These are phyloP conservation scores for Corymbia citriodora DNA, from an alignment of 441 rosid genomes.

Conservation along the genomic window DNA sequence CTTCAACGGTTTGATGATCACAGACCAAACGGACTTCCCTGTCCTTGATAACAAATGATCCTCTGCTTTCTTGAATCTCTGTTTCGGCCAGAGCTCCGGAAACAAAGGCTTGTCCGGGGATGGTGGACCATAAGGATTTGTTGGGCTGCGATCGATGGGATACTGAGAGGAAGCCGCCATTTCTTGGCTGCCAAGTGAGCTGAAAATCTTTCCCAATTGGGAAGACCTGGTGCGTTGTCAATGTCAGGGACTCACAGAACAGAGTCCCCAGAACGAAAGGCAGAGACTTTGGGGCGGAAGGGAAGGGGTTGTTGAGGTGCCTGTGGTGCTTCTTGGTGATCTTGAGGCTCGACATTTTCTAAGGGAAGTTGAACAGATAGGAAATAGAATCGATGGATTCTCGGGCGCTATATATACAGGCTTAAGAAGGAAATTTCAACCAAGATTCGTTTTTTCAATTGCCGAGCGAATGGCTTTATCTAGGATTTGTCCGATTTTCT, in stretches of 20 bases:
- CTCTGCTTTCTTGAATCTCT: conserved; percentile 68
- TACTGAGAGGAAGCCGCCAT: conserved; percentile 42
- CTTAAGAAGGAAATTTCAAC: not conserved
- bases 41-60: conserved; percentile 48
- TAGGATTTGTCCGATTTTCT: not conserved
- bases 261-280: conserved; percentile 46
- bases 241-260: conserved; percentile 13
- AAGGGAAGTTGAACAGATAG: not conserved
- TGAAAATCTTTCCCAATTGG: conserved; percentile 44
- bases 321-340: conserved; percentile 50
- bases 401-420: not conserved
- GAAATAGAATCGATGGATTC: not conserved
- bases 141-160: conserved; percentile 35
- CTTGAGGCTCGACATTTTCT: conserved; percentile 35
- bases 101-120: conserved; percentile 51
- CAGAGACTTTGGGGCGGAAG: conserved; percentile 35
- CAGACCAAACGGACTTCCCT: conserved; percentile 26
- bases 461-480: not conserved
- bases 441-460: not conserved
- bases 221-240: conserved; percentile 22
- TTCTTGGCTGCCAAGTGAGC: conserved; percentile 38
- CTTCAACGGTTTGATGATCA: conserved; percentile 46
- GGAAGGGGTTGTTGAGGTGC: conserved; percentile 60
- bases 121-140: conserved; percentile 46
- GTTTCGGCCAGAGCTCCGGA: conserved; percentile 52